Percentiles rank a stretch among this genome's conserved stretches.
These are phyloP conservation scores for Metschnikowia cerradonensis DNA, from an alignment of 805 yeast genomes.

Conservation along the genomic window DNA sequence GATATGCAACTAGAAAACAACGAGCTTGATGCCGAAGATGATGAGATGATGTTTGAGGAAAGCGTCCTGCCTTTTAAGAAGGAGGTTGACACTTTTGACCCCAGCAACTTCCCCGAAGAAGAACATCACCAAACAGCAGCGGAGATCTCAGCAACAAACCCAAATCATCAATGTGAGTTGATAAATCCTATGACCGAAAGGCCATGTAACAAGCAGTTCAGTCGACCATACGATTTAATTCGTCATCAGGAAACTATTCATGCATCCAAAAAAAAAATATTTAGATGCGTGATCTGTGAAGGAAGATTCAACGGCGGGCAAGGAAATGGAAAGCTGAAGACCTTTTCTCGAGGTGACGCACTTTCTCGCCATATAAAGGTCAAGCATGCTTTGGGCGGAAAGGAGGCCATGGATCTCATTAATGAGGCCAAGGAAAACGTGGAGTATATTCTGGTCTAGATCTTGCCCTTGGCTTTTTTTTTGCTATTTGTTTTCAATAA, in stretches of 20 bases:
- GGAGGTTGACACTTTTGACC: not conserved
- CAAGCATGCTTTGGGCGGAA: conserved; percentile 71
- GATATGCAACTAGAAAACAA: conserved; percentile 6
- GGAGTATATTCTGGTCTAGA: conserved; percentile 43
- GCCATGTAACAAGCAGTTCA: conserved; percentile 74
- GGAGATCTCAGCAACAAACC: conserved; percentile 31
- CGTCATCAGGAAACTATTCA: conserved; percentile 49
- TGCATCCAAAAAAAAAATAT: conserved; percentile 42
- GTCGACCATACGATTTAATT: conserved; percentile 56
- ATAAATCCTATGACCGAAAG: conserved; percentile 57
- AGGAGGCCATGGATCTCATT: conserved; percentile 65
- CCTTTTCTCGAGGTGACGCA: conserved; percentile 46
- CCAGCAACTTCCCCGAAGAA: conserved; percentile 1
- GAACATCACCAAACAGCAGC: conserved; percentile 25
- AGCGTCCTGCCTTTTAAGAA: not conserved
- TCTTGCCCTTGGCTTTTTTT: not conserved
- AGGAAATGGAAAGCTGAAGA: conserved; percentile 48
- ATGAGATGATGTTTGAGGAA: conserved; percentile 1
- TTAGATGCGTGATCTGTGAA: conserved; percentile 45
- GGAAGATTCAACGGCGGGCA: conserved; percentile 44
- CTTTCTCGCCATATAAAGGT: conserved; percentile 57
- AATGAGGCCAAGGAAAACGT: conserved; percentile 75
- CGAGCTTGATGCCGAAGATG: not conserved
- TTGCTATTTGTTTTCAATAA: conserved; percentile 1
- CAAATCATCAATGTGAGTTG: conserved; percentile 54